Base-by-base conservation (phyloP, 768 basidiomycete genomes). In the Suillus tomentosus region DNA sequence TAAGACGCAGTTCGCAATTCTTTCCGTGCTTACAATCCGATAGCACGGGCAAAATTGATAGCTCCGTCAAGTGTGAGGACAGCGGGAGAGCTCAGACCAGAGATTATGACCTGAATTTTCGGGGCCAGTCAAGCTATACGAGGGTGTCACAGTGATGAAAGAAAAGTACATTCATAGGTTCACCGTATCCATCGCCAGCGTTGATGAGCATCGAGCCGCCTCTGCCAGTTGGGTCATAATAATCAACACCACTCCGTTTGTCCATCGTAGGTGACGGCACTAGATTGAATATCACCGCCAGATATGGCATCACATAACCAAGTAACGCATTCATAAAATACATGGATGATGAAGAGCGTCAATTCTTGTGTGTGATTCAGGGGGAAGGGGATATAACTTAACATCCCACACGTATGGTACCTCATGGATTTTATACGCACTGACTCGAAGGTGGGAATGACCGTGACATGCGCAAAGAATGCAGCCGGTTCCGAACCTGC, bases 21-120 rank as follows among this genome's bases (percentile, higher is more conserved):
- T 40, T 60, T 37, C 15, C 45, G 24, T 14, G 76, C 83, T 66
- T 68, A 89, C 88, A 88, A 89, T 15, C 87, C 87, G 61, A 89
- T 82, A 5, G 88, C 82, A 40, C 73, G 79, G 0, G 86, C 88
- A 69, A 79, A 90, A 67, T 87, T 88, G 55, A 86, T 48, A 58
- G 89, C 70, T 0, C 88, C 88, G 31, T 73, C 66, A 62, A 86
- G 79, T 0, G 84, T 87, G 59, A 89, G 80, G 10, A 89, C 85
- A 0, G 31, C 77, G 0, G 84, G 75, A 9, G 87, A 87, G 69
- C 88, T 90, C 45, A 81, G 68, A 0, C 84, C 87, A 2, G 89
- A 91, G 62, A 91, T 82, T 66, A 91, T 89, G 53, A 90, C 80
- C 82, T 83, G 48, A 13, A 24, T 17, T n/a, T 10, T 54, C 24